Conservation (phyloP, 2,329 filamentous ascomycete genomes). For the Sclerotinia nivalis region DNA sequence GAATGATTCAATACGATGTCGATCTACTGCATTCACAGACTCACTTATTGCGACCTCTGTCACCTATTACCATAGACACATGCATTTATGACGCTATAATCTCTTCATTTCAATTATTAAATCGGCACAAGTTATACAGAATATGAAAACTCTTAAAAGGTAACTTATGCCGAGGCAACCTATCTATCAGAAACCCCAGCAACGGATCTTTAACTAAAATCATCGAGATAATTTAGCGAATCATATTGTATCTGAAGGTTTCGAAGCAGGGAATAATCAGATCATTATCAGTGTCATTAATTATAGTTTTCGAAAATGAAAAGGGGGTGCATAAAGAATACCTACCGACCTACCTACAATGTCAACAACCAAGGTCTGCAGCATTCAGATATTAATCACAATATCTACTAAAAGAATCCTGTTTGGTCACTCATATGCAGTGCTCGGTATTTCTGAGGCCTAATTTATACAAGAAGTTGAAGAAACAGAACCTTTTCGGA, state of each 20-base stretch:
- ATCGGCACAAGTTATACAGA: slow-evolving; percentile 8
- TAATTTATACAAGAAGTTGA: slow-evolving; percentile 3
- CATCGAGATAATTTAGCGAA: background rate
- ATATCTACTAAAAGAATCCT: slow-evolving; percentile 13
- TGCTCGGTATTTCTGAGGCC: background rate
- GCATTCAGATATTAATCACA: background rate
- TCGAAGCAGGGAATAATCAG: slow-evolving; percentile 20
- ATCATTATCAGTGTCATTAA: background rate
- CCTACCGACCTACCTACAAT: background rate
- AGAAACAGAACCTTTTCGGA: background rate
- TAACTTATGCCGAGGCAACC: slow-evolving; percentile 14
- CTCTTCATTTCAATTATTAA: background rate
- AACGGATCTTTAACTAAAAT: slow-evolving; percentile 13
- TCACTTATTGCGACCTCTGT: slow-evolving; percentile 9
- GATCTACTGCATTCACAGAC: slow-evolving; percentile 7
- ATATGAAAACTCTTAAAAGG: background rate
- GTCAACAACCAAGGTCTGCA: slow-evolving; percentile 12
- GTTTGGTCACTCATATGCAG: slow-evolving; percentile 14
- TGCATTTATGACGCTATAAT: slow-evolving; percentile 2
- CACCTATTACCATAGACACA: background rate
- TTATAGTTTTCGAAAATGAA: background rate
- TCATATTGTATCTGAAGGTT: background rate
- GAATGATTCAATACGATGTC: slow-evolving; percentile 16
- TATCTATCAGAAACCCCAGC: slow-evolving; percentile 8
- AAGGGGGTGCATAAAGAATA: background rate